phyloP scores from a whole-genome alignment of 2,329 filamentous ascomycete species.

The Nakataea oryzae region DNA sequence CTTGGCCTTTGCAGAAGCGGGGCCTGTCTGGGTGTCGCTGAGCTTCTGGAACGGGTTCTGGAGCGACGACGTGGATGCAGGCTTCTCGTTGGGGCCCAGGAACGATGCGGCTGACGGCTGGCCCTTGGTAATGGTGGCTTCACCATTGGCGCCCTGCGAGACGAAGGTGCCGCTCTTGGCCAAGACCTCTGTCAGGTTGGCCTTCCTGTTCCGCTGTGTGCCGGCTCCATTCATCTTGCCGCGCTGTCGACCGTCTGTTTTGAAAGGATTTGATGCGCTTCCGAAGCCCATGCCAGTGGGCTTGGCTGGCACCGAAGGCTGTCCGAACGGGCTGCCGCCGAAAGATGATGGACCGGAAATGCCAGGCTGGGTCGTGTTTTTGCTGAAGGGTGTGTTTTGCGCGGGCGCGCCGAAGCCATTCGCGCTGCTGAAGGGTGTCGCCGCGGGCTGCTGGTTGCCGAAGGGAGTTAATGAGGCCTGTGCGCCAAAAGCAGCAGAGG shows the following conservation, averaged over 20 bases:
- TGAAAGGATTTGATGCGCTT: not conserved
- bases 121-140: not conserved
- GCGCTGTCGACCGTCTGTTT: not conserved
- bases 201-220: not conserved
- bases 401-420: not conserved
- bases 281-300: not conserved
- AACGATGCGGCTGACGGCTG: not conserved
- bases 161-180: not conserved
- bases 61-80: not conserved
- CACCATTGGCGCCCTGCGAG: not conserved
- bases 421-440: not conserved
- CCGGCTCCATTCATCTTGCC: not conserved
- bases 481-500: not conserved
- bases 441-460: not conserved
- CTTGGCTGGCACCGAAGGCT: not conserved
- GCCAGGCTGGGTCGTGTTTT: not conserved
- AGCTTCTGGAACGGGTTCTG: conserved; percentile 3
- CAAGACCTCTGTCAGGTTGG: not conserved
- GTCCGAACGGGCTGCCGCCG: not conserved
- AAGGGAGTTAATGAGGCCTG: not conserved
- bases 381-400: not conserved
- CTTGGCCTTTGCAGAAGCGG: not conserved
- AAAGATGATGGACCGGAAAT: not conserved
- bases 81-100: not conserved
- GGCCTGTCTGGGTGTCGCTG: not conserved